Base-by-base conservation (phyloP, 2,329 filamentous ascomycete genomes). In the Fusarium sublunatum region DNA sequence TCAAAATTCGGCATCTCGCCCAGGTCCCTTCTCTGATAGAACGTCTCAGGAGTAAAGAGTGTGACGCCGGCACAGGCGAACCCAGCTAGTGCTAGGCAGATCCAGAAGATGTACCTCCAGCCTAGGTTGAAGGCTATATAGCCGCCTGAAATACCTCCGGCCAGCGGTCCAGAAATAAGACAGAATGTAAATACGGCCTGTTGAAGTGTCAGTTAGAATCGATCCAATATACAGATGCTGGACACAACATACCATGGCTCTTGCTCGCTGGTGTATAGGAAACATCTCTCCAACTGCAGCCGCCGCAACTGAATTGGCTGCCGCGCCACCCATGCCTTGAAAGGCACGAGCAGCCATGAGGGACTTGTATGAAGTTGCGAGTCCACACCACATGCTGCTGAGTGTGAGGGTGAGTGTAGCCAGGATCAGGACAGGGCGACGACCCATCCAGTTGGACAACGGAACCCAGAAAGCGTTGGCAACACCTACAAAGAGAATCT, bases 381-480 rank as follows among this genome's bases (percentile, higher is more conserved):
- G 59, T 0, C 65, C 74, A 12, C 70, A 69, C 71, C 73, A 75
- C 0, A 70, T 36, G 0, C 71, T 67, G 2, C 69, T 70, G 0
- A 73, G 60, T 0, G 64, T 69, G 29, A 75, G 68, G 0, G 76
- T 46, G 0, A 73, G 54, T 2, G 73, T 72, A 3, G 75, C 72
- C 0, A 66, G 9, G 2, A 78, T 56, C 0, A 79, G 56, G 2
- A 76, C 64, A 0, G 72, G 72, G 0, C 76, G 65, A 5, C 75
- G 67, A 2, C 76, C 77, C 25, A 73, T 60, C 24, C 72, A 69
- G 38, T 78, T 78, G 0, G 77, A 72, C 41, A 78, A 26, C 0
- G 77, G 77, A 1, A 78, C 76, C 70, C 76, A 76, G 43, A 71
- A 67, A 11, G 77, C 70, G 8, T 78, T 78, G 0, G 70, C 67